Base-by-base conservation (phyloP, 2,329 filamentous ascomycete genomes). In the Pseudocercospora cruenta region DNA sequence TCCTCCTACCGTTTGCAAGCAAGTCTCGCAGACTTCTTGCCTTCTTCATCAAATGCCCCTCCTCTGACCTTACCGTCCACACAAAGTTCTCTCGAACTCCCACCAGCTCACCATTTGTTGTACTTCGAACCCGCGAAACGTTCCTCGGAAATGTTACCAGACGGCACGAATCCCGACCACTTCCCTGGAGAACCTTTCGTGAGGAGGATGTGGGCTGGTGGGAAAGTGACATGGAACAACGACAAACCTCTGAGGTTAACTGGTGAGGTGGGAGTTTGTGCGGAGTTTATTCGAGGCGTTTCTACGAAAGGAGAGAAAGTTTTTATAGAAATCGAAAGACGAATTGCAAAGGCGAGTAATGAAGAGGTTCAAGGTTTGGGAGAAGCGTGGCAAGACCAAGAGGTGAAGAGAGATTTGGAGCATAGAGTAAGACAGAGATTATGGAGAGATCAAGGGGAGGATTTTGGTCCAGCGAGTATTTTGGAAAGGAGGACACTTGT, bases 141-240 rank as follows among this genome's bases (percentile, higher is more conserved):
- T 0, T 81, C 87, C 14, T 86, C 85, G 7, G 72, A 82, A 36
- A 86, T 98, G 51, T 85, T 93, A 19, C 82, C 88, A 1, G 95
- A 99, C 80, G 94, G 95, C 64, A 96, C 94, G 0, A 94, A 98
- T 77, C 82, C 87, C 4, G 83, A 90, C 61, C 93, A 97, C 75
- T 89, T 84, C 24, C 94, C 94, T 0, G 92, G 90, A 1, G 76
- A 77, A 3, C 88, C 89, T 0, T 97, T 91, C 76, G 84, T 84
- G 59, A 86, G 91, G 22, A 88, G 95, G 19, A 88, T 99, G 82
- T 99, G 95, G 95, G 92, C 92, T 14, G 93, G 94, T 33, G 95
- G 94, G 0, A 84, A 85, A 47, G 79, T 97, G 8, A 76, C 75
- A 1, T 91, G 91, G 71, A 78, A 79, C 19, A 66, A 77, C 33